A percentile compares a stretch with the other conserved stretches of the same genome.
Evolutionary conservation across 805 yeast species (phyloP).

Genomic region (Ogataea nonfermentans): DNA sequence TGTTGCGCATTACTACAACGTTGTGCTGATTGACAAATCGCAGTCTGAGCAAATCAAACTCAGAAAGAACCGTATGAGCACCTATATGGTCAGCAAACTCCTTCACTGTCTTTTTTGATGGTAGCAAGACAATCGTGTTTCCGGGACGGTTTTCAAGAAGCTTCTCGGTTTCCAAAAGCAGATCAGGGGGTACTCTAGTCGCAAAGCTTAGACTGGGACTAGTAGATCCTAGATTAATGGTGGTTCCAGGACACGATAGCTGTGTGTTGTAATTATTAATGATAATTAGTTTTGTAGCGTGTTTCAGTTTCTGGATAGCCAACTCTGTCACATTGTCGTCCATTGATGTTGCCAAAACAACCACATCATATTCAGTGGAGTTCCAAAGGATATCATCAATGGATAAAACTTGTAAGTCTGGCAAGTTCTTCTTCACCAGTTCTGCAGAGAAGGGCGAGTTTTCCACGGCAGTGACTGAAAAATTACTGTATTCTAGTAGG

Average conservation of each 20-base stretch:
- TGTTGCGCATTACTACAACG: conserved; percentile 11
- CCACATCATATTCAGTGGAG: not conserved
- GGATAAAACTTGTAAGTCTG: not conserved
- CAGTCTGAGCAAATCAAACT: conserved; percentile 8
- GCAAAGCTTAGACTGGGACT: conserved; percentile 9
- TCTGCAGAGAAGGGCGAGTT: conserved; percentile 11
- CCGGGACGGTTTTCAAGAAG: conserved; percentile 1
- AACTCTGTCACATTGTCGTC: conserved; percentile 1
- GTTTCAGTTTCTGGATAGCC: conserved; percentile 2
- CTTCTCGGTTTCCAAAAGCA: conserved; percentile 1
- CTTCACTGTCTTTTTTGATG: conserved; percentile 11
- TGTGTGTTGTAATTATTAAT: conserved; percentile 8
- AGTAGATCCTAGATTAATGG: not conserved
- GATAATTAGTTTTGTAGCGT: conserved; percentile 8
- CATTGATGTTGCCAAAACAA: conserved; percentile 2
- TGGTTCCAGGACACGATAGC: not conserved
- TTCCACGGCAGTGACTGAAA: conserved; percentile 12
- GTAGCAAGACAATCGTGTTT: conserved; percentile 12
- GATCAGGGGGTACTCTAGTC: conserved; percentile 1
- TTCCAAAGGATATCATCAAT: conserved; percentile 3
- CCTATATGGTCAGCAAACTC: not conserved
- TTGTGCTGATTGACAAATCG: conserved; percentile 14
- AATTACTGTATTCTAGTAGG: conserved; percentile 6
- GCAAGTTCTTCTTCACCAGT: conserved; percentile 5
- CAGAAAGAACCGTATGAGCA: not conserved